A percentile compares a stretch with the other conserved stretches of the same genome.
Evolutionary conservation across 31 red algal genomes (phyloP).

Genomic region (Odonthalia washingtoniensis): DNA sequence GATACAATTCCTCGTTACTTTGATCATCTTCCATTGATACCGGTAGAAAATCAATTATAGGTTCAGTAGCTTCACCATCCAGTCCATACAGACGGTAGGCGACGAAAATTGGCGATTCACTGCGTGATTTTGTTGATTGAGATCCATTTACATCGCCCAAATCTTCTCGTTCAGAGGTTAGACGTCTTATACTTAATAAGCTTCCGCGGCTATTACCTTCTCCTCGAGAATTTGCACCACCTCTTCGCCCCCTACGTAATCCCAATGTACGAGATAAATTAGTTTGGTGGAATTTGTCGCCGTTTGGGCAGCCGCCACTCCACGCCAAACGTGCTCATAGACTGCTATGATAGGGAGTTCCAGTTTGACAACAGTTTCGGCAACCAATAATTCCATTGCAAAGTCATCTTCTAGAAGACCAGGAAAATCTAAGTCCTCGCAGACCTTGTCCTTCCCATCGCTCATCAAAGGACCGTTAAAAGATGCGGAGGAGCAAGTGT

Average conservation of each 20-base stretch:
- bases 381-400: slow-evolving; percentile 90
- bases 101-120: slow-evolving; percentile 76
- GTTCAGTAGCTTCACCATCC: slow-evolving; percentile 94
- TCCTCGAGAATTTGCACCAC: slow-evolving; percentile 21
- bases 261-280: slow-evolving; percentile 66
- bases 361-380: slow-evolving; percentile 82
- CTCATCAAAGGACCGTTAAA: slow-evolving; percentile 87
- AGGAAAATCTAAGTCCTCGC: slow-evolving; percentile 85
- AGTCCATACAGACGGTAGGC: slow-evolving; percentile 91
- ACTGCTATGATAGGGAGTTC: slow-evolving; percentile 81
- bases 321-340: slow-evolving; percentile 83
- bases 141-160: slow-evolving; percentile 10
- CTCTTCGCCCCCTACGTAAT: slow-evolving; percentile 49
- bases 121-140: background rate
- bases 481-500: slow-evolving; percentile 71
- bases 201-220: slow-evolving; percentile 39
- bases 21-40: slow-evolving; percentile 53
- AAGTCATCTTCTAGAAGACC: slow-evolving; percentile 94
- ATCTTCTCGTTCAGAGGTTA: slow-evolving; percentile 45
- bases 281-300: slow-evolving; percentile 59
- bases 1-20: slow-evolving; percentile 62
- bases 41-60: slow-evolving; percentile 73
- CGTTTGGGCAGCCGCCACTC: slow-evolving; percentile 63
- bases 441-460: slow-evolving; percentile 92
- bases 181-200: slow-evolving; percentile 46